phyloP scores from a whole-genome alignment of 2,329 filamentous ascomycete species.

The Hymenoscyphus linearis region DNA sequence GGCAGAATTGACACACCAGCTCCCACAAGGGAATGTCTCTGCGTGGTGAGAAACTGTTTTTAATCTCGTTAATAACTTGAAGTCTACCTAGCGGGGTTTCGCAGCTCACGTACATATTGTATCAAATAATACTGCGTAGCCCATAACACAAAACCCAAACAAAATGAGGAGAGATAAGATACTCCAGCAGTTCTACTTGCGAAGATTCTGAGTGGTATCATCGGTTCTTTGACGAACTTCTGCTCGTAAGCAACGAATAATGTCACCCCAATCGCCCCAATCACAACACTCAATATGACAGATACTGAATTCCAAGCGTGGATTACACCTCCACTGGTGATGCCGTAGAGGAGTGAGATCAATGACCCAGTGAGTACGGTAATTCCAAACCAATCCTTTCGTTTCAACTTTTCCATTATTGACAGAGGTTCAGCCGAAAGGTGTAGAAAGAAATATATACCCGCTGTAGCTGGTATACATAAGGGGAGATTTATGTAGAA shows the following conservation, averaged over 20 bases:
- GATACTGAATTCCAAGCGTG: constrained; percentile 56
- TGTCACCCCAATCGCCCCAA: constrained; percentile 46
- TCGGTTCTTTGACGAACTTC: constrained; percentile 12
- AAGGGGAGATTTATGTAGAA: constrained; percentile 20
- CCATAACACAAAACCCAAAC: constrained; percentile 15
- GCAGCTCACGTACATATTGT: constrained; percentile 7
- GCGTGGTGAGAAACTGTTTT: constrained; percentile 11
- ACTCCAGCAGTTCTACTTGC: constrained; percentile 38
- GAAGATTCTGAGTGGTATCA: constrained; percentile 38
- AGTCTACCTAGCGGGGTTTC: neutral
- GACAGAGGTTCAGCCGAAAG: constrained; percentile 5
- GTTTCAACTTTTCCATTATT: constrained; percentile 31
- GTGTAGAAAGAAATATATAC: constrained; percentile 13
- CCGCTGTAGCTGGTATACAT: constrained; percentile 9
- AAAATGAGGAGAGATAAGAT: constrained; percentile 30
- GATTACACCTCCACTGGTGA: constrained; percentile 59
- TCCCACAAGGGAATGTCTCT: constrained; percentile 11
- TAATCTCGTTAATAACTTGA: neutral
- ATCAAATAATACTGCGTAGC: constrained; percentile 18
- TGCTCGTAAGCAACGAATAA: constrained; percentile 48
- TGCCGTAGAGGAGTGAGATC: constrained; percentile 53
- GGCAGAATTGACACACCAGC: constrained; percentile 11
- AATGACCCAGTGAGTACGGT: constrained; percentile 54
- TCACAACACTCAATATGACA: constrained; percentile 52
- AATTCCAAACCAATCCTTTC: constrained; percentile 58